phyloP scores from a whole-genome alignment of 148 eudicot genomes.

The Salicornia ramosissima region DNA sequence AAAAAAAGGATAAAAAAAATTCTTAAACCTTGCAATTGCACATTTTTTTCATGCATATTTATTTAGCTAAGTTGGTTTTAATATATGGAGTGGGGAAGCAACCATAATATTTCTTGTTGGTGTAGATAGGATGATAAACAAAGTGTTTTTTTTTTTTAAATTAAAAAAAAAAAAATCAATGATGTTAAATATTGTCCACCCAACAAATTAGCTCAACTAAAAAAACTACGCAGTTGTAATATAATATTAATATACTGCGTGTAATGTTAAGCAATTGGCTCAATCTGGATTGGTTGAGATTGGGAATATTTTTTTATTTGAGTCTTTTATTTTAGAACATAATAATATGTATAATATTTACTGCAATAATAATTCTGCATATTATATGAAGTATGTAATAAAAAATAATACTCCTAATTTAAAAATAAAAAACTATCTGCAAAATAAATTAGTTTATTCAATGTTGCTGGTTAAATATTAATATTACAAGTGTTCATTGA shows the following conservation, averaged over 20 bases:
- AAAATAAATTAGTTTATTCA: background rate
- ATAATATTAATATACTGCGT: background rate
- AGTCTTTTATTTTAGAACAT: background rate
- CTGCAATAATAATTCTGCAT: no score
- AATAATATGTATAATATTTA: no score
- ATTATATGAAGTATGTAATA: no score
- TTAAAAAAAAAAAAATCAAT: no score
- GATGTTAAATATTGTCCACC: background rate
- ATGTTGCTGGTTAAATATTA: background rate
- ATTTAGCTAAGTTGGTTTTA: no score
- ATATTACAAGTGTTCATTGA: background rate
- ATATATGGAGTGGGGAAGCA: background rate
- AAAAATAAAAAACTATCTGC: no score
- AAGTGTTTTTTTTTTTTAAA: no score
- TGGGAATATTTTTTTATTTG: background rate
- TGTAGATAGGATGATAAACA: background rate
- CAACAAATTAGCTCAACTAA: conserved; percentile 18
- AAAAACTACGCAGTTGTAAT: no score
- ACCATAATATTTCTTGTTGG: background rate
- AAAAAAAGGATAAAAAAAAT: no score
- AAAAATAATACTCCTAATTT: no score
- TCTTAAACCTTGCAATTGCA: no score
- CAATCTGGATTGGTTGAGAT: background rate
- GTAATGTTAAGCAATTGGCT: background rate
- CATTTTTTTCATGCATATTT: no score